phyloP scores from a whole-genome alignment of 306 rosid genomes.

The Acacia confusa region DNA sequence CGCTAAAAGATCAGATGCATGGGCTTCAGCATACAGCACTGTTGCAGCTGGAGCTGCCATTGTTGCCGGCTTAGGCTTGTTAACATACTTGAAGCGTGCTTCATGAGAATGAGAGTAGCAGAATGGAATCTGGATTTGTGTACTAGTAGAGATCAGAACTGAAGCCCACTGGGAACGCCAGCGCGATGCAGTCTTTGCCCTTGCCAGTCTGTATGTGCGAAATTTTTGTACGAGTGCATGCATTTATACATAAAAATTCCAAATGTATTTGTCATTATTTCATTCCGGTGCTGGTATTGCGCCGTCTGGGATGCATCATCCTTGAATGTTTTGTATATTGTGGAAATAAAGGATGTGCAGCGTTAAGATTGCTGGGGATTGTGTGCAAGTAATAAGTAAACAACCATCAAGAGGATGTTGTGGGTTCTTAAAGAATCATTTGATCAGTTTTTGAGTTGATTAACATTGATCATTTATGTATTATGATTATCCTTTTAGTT shows the following conservation, averaged over 20 bases:
- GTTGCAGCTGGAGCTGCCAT: conserved; percentile 97
- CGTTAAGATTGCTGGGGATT: conserved; percentile 30
- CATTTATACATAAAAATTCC: conserved; percentile 24
- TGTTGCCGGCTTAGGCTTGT: conserved; percentile 79
- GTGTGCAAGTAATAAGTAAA: conserved; percentile 34
- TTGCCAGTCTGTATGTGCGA: conserved; percentile 24
- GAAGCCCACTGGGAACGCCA: conserved; percentile 28
- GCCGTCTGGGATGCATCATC: conserved; percentile 29
- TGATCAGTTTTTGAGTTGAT: conserved; percentile 4
- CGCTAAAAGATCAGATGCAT: conserved; percentile 66
- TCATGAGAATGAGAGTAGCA: conserved; percentile 16
- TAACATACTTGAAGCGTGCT: conserved; percentile 71
- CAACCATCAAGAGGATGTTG: not conserved
- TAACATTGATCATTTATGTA: not conserved
- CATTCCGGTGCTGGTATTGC: conserved; percentile 3
- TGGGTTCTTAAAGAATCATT: conserved; percentile 26
- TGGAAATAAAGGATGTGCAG: conserved; percentile 34
- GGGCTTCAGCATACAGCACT: conserved; percentile 87
- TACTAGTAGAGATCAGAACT: conserved; percentile 28
- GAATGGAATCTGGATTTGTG: not conserved
- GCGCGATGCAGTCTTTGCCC: conserved; percentile 15
- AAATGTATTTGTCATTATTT: not conserved
- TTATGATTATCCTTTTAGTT: not conserved
- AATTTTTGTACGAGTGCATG: conserved; percentile 33
- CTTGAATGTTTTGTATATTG: conserved; percentile 33